phyloP scores from a whole-genome alignment of 2,329 filamentous ascomycete species.

The Ustulina deusta region DNA sequence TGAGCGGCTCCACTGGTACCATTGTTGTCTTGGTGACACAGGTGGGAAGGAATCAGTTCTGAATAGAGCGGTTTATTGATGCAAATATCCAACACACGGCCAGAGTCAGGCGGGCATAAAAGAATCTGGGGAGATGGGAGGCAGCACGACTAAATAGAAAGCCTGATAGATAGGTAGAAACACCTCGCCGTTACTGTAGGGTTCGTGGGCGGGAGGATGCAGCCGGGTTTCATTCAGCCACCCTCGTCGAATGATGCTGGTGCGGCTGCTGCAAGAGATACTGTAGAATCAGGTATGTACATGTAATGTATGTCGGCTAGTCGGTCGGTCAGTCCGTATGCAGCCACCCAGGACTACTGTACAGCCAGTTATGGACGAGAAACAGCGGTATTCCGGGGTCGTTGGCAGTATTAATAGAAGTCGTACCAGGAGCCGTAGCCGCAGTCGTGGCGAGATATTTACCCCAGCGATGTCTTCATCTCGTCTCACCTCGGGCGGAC shows the following conservation, averaged over 20 bases:
- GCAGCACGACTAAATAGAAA: neutral
- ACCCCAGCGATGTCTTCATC: neutral
- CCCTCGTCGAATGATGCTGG: constrained; percentile 30
- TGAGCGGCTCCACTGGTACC: constrained; percentile 17
- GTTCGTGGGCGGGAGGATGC: constrained; percentile 29
- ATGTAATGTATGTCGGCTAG: neutral
- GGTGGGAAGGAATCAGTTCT: constrained; percentile 8
- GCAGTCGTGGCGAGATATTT: constrained; percentile 23
- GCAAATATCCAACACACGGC: neutral
- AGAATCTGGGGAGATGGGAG: constrained; percentile 7
- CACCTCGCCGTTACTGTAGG: constrained; percentile 10
- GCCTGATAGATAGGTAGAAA: constrained; percentile 9
- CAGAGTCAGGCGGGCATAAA: neutral
- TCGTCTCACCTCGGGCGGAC: constrained; percentile 30
- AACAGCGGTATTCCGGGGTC: neutral
- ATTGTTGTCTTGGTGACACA: constrained; percentile 7
- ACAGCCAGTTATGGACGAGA: constrained; percentile 5
- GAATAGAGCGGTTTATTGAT: neutral
- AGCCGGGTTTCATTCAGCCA: constrained; percentile 25
- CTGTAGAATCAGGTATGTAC: constrained; percentile 7
- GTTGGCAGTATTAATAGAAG: neutral
- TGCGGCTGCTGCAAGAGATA: constrained; percentile 23
- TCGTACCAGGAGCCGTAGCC: neutral
- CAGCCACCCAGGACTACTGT: constrained; percentile 4
- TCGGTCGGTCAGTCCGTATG: constrained; percentile 21